A percentile compares a stretch with the other conserved stretches of the same genome.
Evolutionary conservation across 805 yeast species (phyloP).

Genomic region (Metschnikowia vanudenii): DNA sequence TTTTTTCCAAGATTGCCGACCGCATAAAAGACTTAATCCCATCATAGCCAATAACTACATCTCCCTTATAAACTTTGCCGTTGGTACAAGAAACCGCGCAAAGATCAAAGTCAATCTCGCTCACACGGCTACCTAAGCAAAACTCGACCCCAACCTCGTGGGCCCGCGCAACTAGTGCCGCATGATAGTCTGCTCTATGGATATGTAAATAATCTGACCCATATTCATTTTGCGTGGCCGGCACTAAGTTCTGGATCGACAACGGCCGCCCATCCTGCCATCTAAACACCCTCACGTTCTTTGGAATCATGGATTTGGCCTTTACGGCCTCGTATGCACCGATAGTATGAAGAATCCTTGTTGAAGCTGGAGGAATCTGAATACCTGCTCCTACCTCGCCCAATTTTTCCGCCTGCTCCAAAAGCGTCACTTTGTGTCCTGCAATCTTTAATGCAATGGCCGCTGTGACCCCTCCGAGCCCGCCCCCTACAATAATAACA

Average conservation of each 20-base stretch:
- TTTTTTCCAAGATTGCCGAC: conserved; percentile 17
- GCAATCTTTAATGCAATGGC: conserved; percentile 11
- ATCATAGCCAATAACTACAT: conserved; percentile 27
- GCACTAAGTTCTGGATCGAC: conserved; percentile 20
- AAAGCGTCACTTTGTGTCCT: conserved; percentile 13
- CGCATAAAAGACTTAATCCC: conserved; percentile 27
- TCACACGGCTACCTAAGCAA: not conserved
- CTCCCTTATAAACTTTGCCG: conserved; percentile 21
- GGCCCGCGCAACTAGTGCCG: conserved; percentile 23
- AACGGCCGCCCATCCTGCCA: conserved; percentile 23
- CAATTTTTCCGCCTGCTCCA: conserved; percentile 5
- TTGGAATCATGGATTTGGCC: conserved; percentile 19
- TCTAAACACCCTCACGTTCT: conserved; percentile 5
- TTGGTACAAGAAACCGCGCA: conserved; percentile 7
- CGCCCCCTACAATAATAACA: conserved; percentile 17
- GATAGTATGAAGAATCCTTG: conserved; percentile 21
- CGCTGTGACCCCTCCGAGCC: conserved; percentile 13
- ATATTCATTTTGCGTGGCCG: conserved; percentile 18
- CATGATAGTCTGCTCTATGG: conserved; percentile 29
- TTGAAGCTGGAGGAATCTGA: conserved; percentile 24
- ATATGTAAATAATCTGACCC: conserved; percentile 23
- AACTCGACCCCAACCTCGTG: conserved; percentile 22
- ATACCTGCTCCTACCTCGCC: conserved; percentile 13
- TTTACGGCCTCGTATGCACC: conserved; percentile 19
- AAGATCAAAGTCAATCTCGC: not conserved